Evolutionary conservation across 1,284 basidiomycete species (phyloP), one percentile per base, ranked within the genome.

Genomic region (Rhodofomes roseus): DNA sequence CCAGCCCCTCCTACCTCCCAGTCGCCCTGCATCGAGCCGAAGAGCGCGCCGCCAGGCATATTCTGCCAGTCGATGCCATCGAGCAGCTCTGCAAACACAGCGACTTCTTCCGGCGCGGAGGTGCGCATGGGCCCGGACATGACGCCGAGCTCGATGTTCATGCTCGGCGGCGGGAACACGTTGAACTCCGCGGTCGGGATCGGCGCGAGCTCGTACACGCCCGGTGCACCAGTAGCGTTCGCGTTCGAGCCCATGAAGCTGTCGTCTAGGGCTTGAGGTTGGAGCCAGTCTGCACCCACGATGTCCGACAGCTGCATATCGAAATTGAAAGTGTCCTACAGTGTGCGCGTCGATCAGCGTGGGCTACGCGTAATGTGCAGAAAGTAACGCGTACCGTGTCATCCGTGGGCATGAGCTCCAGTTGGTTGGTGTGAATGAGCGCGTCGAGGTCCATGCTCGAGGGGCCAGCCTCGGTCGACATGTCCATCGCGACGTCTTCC

Each of bases 61-160:
- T 11, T 64, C 4, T 61, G 43, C 18, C 63, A 58, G 27, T 62
- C 54, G 54, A 69, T 50, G 2, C 59, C 37, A 14, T 40, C 37
- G 29, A 56, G 62, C 29, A 61, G 46, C 4, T 57, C 43, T n/a
- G 61, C 48, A n/a, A 60, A 61, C 50, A 51, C 25, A 9, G 46
- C 27, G 25, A 48, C 46, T 16, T 48, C 46, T 18, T 48, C 46
- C 14, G 46, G 23, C 3, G 23, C 20, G 8, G 46, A 23, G 27
- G 46, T 48, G 16, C 46, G 46, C 46, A 52, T 9, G 7, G 29
- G 50, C 8, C 31, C 50, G 14, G 16, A 8, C 50, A 52, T 48
- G 23, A 52, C n/a, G 50, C 31, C 50, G 31, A 52, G 3, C 50
- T 36, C 50, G 34, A 52, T 2, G 50, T 52, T 18, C n/a, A 36